phyloP scores from a whole-genome alignment of 2,329 filamentous ascomycete species.

The Hypomyces rosellus region DNA sequence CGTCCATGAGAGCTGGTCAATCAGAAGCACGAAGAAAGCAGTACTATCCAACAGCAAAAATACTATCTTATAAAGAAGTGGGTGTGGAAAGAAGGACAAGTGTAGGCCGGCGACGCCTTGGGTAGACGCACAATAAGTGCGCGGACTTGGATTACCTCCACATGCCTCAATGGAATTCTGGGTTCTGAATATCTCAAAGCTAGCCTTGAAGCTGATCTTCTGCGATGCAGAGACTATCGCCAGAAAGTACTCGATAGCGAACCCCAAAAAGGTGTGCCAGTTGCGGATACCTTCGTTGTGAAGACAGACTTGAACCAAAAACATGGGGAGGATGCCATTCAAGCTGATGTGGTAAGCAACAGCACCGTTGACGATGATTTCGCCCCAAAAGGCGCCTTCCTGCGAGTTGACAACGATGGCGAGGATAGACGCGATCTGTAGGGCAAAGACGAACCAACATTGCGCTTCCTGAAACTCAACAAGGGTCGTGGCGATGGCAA shows the following conservation, averaged over 20 bases:
- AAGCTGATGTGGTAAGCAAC: constrained; percentile 32
- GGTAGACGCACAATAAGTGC: constrained; percentile 32
- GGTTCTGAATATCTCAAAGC: constrained; percentile 28
- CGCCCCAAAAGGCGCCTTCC: constrained; percentile 34
- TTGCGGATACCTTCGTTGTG: constrained; percentile 35
- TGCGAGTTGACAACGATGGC: constrained; percentile 35
- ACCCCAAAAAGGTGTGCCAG: constrained; percentile 36
- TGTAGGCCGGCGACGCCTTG: constrained; percentile 27
- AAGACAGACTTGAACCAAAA: constrained; percentile 31
- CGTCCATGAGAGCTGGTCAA: constrained; percentile 32
- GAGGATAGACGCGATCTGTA: constrained; percentile 35
- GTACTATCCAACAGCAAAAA: constrained; percentile 31
- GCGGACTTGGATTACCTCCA: constrained; percentile 31
- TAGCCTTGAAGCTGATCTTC: constrained; percentile 28
- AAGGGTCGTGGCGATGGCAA: constrained; percentile 34
- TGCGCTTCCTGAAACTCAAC: constrained; percentile 36
- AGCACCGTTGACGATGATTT: constrained; percentile 32
- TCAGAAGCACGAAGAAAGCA: constrained; percentile 27
- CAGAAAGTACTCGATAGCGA: constrained; percentile 32
- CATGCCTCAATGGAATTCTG: constrained; percentile 27
- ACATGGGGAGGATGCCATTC: constrained; percentile 33
- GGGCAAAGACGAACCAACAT: constrained; percentile 34
- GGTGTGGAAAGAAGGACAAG: constrained; percentile 32
- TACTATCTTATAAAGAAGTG: constrained; percentile 31
- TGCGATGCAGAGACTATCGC: constrained; percentile 33